Conservation (phyloP, 129 eudicot species). For the Tagetes patula region DNA sequence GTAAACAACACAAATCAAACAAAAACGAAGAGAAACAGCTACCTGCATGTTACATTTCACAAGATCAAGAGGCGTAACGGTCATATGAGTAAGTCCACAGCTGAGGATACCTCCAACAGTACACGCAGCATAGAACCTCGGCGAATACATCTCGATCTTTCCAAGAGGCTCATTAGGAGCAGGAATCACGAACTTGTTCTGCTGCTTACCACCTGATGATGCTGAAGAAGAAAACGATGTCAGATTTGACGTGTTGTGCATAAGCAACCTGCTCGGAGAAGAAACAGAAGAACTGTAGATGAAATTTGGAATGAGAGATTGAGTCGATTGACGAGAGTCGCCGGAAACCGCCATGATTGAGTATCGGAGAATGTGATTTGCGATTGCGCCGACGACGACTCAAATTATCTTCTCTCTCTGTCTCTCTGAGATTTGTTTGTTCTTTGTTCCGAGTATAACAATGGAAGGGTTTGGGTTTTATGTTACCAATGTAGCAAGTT, state of each 20-base stretch:
- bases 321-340: constrained; percentile 33
- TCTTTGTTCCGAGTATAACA: no score
- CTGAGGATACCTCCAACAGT: constrained; percentile 86
- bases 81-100: constrained; percentile 90
- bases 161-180: constrained; percentile 75
- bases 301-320: constrained; percentile 61
- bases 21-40: not conserved
- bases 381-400: constrained; percentile 14
- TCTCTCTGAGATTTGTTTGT: constrained; percentile 29
- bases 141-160: constrained; percentile 88
- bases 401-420: not conserved
- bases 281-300: constrained; percentile 57
- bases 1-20: not conserved
- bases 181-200: constrained; percentile 44
- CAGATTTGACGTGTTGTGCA: constrained; percentile 26
- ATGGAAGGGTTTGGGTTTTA: not conserved
- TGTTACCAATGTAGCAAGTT: not conserved
- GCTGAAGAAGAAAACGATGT: constrained; percentile 19
- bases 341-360: constrained; percentile 40
- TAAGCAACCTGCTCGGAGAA: constrained; percentile 32
- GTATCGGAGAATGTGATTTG: constrained; percentile 27
- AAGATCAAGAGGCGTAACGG: constrained; percentile 94
- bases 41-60: constrained; percentile 57
- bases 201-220: constrained; percentile 29
- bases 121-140: constrained; percentile 79